Evolutionary conservation across 1,139 yeast genomes (phyloP).

Genomic region (Kodamaea suecica): DNA sequence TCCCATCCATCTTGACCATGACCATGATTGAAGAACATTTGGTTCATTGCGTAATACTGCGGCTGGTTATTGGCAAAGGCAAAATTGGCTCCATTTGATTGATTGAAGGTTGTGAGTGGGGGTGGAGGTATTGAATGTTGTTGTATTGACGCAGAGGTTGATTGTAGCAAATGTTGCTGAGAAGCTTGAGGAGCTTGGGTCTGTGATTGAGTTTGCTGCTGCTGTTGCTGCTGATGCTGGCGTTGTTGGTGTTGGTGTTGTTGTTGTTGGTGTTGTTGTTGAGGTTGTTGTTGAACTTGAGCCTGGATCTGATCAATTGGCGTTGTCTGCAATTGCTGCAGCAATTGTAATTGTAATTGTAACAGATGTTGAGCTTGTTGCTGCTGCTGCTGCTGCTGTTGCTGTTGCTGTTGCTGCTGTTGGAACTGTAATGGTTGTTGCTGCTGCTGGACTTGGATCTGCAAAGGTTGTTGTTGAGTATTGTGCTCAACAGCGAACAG

Average conservation of each 20-base stretch:
- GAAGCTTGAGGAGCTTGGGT: constrained; percentile 3
- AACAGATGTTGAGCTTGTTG: neutral
- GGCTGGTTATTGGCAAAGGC: neutral
- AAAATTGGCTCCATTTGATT: no score
- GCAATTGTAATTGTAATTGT: neutral
- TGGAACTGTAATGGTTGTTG: constrained; percentile 1
- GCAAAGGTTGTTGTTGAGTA: neutral
- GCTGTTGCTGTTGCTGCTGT: constrained; percentile 2
- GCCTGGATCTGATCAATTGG: constrained; percentile 4
- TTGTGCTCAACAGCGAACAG: constrained; percentile 4
- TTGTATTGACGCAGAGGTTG: no score
- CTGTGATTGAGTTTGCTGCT: constrained; percentile 9
- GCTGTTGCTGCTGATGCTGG: constrained; percentile 12
- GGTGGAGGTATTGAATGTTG: no score
- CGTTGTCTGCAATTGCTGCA: constrained; percentile 1
- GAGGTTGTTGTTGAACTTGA: constrained; percentile 2
- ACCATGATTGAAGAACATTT: neutral
- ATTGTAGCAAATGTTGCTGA: no score
- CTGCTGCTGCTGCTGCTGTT: constrained; percentile 3
- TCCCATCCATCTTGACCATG: neutral
- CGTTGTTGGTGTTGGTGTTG: constrained; percentile 3
- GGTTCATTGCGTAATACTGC: neutral
- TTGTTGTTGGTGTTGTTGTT: constrained; percentile 2
- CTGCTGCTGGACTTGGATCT: constrained; percentile 2
- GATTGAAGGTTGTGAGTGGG: no score